phyloP scores from a whole-genome alignment of 495 filamentous ascomycete genomes.

The Aspergillus ostianus region DNA sequence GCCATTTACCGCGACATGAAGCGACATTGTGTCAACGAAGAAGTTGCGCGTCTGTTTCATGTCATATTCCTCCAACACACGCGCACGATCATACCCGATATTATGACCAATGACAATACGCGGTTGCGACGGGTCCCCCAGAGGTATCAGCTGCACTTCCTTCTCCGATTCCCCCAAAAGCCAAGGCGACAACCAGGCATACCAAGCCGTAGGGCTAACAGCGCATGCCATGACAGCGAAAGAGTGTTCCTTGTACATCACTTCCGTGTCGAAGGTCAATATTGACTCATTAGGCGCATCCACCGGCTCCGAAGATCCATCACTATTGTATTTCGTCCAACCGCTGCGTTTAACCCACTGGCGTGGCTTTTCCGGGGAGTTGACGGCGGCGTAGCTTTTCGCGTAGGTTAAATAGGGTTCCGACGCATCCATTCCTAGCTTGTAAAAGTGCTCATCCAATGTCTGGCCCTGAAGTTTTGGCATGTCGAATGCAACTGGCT shows the following conservation, averaged over 20 bases:
- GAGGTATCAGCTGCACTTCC: slow-evolving; percentile 76
- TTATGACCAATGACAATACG: slow-evolving; percentile 92
- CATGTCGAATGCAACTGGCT: slow-evolving; percentile 82
- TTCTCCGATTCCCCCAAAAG: slow-evolving; percentile 77
- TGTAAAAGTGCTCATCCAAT: slow-evolving; percentile 94
- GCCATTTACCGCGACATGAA: slow-evolving; percentile 96
- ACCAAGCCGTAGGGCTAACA: slow-evolving; percentile 84
- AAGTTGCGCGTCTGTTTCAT: slow-evolving; percentile 76
- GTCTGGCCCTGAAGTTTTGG: slow-evolving; percentile 75
- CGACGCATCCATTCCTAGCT: slow-evolving; percentile 80
- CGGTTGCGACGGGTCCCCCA: slow-evolving; percentile 68
- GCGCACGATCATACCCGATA: slow-evolving; percentile 89
- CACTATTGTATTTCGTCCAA: slow-evolving; percentile 87
- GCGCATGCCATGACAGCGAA: slow-evolving; percentile 98
- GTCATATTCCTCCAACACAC: slow-evolving; percentile 86
- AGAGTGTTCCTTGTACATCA: slow-evolving; percentile 88
- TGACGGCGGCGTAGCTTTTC: slow-evolving; percentile 64
- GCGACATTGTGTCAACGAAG: slow-evolving; percentile 96
- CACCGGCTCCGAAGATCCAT: slow-evolving; percentile 69
- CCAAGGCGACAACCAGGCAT: slow-evolving; percentile 97
- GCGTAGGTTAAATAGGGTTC: slow-evolving; percentile 82
- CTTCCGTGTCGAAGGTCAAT: slow-evolving; percentile 94
- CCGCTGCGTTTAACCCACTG: slow-evolving; percentile 80
- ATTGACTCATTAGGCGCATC: slow-evolving; percentile 75
- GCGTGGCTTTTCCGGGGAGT: slow-evolving; percentile 70